Conservation (phyloP, 2,329 filamentous ascomycete genomes). For the Penicillium sp. region DNA sequence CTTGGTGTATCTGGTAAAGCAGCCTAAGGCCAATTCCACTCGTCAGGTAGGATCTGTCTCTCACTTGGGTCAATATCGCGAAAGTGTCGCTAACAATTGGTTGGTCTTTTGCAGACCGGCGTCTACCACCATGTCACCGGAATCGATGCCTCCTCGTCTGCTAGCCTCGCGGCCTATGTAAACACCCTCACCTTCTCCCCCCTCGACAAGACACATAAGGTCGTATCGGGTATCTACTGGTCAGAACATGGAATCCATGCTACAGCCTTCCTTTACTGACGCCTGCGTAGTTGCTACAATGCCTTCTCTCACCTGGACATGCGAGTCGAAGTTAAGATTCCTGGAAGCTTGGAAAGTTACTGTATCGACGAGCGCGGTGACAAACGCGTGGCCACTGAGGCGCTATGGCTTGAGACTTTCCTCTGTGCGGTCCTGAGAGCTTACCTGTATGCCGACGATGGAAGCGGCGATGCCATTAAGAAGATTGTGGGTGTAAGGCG, state of each 20-base stretch:
- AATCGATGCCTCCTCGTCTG: conserved; percentile 93
- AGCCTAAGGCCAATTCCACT: conserved; percentile 53
- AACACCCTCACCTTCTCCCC: conserved; percentile 93
- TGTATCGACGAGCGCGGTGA: conserved; percentile 96
- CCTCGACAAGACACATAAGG: conserved; percentile 77
- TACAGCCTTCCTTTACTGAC: conserved; percentile 9
- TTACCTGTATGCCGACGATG: conserved; percentile 94
- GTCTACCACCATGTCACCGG: conserved; percentile 98
- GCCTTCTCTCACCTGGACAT: conserved; percentile 96
- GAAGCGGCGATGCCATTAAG: conserved; percentile 86
- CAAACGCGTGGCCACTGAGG: conserved; percentile 86
- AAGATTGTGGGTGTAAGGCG: conserved; percentile 95
- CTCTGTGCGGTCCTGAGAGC: conserved; percentile 89
- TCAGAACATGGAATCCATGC: conserved; percentile 39
- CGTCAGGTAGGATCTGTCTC: conserved; percentile 46
- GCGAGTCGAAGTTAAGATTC: conserved; percentile 96
- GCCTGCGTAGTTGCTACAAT: conserved; percentile 76
- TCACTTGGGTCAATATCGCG: background rate
- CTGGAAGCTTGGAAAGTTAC: conserved; percentile 92
- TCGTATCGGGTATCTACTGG: conserved; percentile 92
- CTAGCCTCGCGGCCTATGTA: conserved; percentile 94
- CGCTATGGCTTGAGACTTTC: conserved; percentile 95
- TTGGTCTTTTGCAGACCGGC: conserved; percentile 56
- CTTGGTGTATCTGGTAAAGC: conserved; percentile 88
- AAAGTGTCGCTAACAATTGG: conserved; percentile 1